Base-by-base conservation (phyloP, 371 early-diverging fungal genomes). In the Lichtheimia hyalospora region DNA sequence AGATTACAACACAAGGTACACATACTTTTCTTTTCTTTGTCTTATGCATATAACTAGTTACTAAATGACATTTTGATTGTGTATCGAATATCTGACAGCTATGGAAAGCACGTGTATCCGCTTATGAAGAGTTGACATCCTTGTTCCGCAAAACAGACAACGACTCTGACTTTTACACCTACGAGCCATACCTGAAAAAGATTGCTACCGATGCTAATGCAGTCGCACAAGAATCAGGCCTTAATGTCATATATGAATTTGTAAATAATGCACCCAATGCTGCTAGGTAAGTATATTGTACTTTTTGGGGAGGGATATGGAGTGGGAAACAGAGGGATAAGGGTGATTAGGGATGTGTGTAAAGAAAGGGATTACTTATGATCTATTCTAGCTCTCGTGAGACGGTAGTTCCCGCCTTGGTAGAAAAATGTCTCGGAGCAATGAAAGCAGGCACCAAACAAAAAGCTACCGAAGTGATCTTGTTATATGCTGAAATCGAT, bases 21-120 rank as follows among this genome's bases (percentile, higher is more conserved):
- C 52, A 39, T 34, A 16, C 5, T 28, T 41, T 60, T 34, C 53
- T 39, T 46, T 25, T 50, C 54, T 41, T 51, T 57, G 54, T 57
- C 53, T 46, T 57, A 59, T 50, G 50, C 49, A 16, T 15, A n/a
- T 16, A 40, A 14, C n/a, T 50, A 40, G 23, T 28, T 34, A 49
- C 50, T n/a, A n/a, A 10, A 10, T 44, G 15, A 13, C 28, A 13
- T 20, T 20, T 24, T 27, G 15, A 24, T 14, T 43, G 21, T 43
- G 46, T n/a, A n/a, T n/a, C n/a, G n/a, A n/a, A n/a, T n/a, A n/a
- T 27, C 16, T 24, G 39, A 25, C 70, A 96, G 96, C 71, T 85
- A 42, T 98, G 98, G 98, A 97, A 98, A 71, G 98, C 94, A 23
- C 89, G 98, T 61, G 78, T 90, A 51, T 84, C 80, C 21, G 98